phyloP scores from a whole-genome alignment of 305 asterid genomes.

The Fraxinus platypoda region DNA sequence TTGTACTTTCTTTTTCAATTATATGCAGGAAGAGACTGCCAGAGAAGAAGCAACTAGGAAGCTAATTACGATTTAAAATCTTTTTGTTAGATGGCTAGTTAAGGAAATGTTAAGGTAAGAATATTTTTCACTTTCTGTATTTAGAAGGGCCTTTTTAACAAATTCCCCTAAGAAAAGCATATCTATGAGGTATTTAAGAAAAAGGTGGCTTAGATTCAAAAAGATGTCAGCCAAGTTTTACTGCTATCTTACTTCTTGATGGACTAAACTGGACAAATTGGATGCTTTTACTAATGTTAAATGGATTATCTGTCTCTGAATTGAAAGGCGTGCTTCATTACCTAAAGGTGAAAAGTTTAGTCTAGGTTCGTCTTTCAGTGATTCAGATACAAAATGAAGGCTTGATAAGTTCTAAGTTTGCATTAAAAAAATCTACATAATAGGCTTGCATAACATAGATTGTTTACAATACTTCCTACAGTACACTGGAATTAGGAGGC shows the following conservation, averaged over 20 bases:
- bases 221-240: neutral
- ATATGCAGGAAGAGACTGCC: neutral
- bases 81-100: neutral
- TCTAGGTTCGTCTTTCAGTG: neutral
- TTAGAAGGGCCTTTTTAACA: neutral
- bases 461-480: neutral
- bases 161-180: neutral
- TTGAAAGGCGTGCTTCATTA: neutral
- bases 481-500: neutral
- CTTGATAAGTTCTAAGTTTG: neutral
- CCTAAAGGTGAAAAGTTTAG: neutral
- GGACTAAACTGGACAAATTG: neutral
- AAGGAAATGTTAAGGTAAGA: neutral
- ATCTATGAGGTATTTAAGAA: neutral
- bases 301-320: neutral
- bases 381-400: neutral
- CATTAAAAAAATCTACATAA: neutral
- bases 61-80: neutral
- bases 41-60: neutral
- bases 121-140: neutral
- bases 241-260: neutral
- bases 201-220: neutral
- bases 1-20: neutral
- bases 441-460: neutral
- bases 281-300: neutral